phyloP scores from a whole-genome alignment of 208 protist species.

The Crithidia sp. region DNA sequence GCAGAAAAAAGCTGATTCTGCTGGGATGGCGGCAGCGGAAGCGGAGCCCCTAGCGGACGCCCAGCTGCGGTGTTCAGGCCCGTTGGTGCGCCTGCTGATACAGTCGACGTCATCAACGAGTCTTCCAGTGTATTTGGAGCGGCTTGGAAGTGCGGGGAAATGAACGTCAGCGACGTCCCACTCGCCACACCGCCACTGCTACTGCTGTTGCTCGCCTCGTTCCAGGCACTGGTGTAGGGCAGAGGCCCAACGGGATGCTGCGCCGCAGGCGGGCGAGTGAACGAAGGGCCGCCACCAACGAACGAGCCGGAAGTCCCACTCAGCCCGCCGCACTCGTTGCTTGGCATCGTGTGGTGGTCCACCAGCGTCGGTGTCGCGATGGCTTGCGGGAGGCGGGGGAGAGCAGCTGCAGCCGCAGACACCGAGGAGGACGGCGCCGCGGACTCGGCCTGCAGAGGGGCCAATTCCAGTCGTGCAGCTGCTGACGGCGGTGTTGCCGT shows the following conservation, averaged over 20 bases:
- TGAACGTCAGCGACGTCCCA: conserved; percentile 5
- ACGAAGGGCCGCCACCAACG: no score
- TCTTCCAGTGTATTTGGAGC: neutral
- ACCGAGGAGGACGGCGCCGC: neutral
- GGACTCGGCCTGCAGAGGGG: neutral
- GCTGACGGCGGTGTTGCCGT: no score
- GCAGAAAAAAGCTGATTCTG: neutral
- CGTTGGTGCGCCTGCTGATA: neutral
- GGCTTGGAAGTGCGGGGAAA: neutral
- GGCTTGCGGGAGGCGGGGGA: neutral
- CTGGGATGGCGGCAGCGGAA: neutral
- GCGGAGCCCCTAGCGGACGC: neutral
- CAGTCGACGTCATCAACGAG: neutral
- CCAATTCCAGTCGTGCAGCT: neutral
- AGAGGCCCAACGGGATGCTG: no score
- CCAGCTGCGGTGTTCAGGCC: neutral
- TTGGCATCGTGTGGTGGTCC: neutral
- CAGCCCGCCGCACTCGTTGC: neutral
- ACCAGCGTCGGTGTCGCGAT: neutral
- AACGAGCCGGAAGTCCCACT: no score
- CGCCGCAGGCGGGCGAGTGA: neutral
- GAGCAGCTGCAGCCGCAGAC: neutral
- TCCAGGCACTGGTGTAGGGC: no score
- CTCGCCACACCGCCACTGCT: conserved; percentile 3
- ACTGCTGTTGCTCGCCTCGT: conserved; percentile 4